Base-by-base conservation (phyloP, 2,329 filamentous ascomycete genomes). In the Acarospora socialis region DNA sequence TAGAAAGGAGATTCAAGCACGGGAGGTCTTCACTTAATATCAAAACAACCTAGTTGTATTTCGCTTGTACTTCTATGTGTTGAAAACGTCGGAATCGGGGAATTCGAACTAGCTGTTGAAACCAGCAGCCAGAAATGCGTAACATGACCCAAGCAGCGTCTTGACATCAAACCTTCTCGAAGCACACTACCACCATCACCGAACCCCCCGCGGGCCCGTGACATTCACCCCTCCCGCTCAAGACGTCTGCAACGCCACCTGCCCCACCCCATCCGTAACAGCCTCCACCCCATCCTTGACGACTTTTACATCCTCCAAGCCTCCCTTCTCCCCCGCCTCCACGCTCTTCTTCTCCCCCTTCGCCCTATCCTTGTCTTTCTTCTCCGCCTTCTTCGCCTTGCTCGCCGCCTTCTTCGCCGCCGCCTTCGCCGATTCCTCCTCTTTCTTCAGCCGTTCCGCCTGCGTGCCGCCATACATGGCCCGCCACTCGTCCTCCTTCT, bases 401-500 rank as follows among this genome's bases (percentile, higher is more conserved):
- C 59, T 57, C 13, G 57, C 55, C 38, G 50, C 51, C 36, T 53
- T 51, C 41, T 59, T 61, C 33, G 40, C 55, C 8, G 63, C 63
- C 0, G 60, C 61, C 22, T 60, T 62, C 43, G 67, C 65, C 18
- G 66, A n/a, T n/a, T n/a, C 76, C 48, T 78, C 78, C 43, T 80
- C 75, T 47, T 79, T 78, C 48, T 77, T 77, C 23, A 74, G 63
- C 41, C 81, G 73, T 44, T 77, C 65, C 21, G 67, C 65, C 47
- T 76, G 71, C 13, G 67, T 70, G 5, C 76, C 76, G 30, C 76
- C 76, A 45, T 75, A 93, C 44, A 70, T 68, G 40, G 78, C 71
- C 36, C 78, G 74, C 84, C 84, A 93, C 52, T 87, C 79, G 31
- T 78, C 72, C 28, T 80, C 74, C 61, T 86, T 87, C 54, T 81